phyloP scores from a whole-genome alignment of 2,329 filamentous ascomycete genomes.

The Chaetomium strumarium region DNA sequence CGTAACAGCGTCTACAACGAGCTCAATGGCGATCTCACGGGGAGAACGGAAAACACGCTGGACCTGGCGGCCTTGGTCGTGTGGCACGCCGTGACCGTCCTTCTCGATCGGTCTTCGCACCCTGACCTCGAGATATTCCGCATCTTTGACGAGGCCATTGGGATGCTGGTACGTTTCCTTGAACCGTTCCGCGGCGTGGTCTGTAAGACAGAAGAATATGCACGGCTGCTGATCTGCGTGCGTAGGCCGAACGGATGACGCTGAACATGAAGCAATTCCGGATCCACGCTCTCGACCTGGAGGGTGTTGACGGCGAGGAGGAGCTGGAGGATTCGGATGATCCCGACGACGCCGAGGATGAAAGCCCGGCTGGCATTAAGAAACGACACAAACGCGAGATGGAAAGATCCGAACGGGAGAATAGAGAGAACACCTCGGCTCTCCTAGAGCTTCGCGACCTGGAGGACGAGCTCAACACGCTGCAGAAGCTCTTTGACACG shows the following conservation, averaged over 20 bases:
- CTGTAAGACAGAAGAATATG: not conserved
- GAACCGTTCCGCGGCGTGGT: slow-evolving; percentile 7
- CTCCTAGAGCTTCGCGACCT: slow-evolving; percentile 58
- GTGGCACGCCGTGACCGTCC: slow-evolving; percentile 55
- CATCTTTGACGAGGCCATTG: slow-evolving; percentile 62
- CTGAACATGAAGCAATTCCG: slow-evolving; percentile 57
- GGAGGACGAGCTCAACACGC: slow-evolving; percentile 55
- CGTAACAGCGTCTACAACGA: slow-evolving; percentile 61
- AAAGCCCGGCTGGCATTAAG: slow-evolving; percentile 39
- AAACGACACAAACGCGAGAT: slow-evolving; percentile 37
- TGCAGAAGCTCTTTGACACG: slow-evolving; percentile 51
- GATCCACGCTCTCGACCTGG: slow-evolving; percentile 46
- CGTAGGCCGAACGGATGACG: slow-evolving; percentile 57
- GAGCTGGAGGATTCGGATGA: slow-evolving; percentile 32
- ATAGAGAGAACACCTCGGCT: slow-evolving; percentile 57
- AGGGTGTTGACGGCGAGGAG: slow-evolving; percentile 29
- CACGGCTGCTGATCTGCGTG: slow-evolving; percentile 4
- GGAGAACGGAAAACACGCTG: slow-evolving; percentile 54
- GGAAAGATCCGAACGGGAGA: slow-evolving; percentile 46
- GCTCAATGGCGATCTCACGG: slow-evolving; percentile 57
- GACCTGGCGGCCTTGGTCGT: slow-evolving; percentile 59
- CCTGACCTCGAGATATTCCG: slow-evolving; percentile 58
- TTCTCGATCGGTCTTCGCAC: slow-evolving; percentile 54
- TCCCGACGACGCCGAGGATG: slow-evolving; percentile 28
- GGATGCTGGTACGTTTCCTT: slow-evolving; percentile 45